Base-by-base conservation (phyloP, 1,284 basidiomycete species). In the Irpex lacteus region DNA sequence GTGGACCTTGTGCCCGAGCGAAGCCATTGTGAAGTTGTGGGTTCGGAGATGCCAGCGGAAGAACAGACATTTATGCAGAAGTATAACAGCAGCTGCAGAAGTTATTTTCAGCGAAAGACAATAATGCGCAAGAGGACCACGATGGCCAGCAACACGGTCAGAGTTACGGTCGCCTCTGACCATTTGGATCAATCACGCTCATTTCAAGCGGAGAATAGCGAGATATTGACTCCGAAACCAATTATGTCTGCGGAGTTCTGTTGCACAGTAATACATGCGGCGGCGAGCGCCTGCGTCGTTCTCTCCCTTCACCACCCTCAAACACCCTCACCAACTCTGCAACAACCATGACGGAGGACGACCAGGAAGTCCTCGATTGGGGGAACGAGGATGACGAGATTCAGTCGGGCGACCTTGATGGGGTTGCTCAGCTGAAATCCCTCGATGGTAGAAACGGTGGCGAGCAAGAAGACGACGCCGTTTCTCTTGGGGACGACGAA, bases 291-390 rank as follows among this genome's bases (percentile, higher is more conserved):
- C 49, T 58, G 49, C 50, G 37, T 60, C 18, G 36, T 49, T 60
- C 56, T 49, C 34, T 54, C 57, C 56, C 56, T 62, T 40, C 54
- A 58, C 57, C 26, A 60, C 59, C 53, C 47, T 55, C 37, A 40
- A 34, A 44, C 44, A 58, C 63, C 54, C 64, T 60, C 64, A 37
- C 55, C 65, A 44, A 15, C 40, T 44, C 40, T 44, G 63, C 63
- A 15, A 36, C 62, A 66, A 60, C 26, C 64, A 70, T 60, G 68
- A 90, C 90, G 89, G 86, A 84, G 68, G 87, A 89, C 70, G 89
- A 92, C 63, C 77, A 75, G 52, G 90, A 92, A 71, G 76, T 84
- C 40, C 78, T 91, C 44, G 90, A 92, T 76, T 92, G 90, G 90
- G 87, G 86, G 38, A 83, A 88, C 70, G 89, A 89, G 65, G 90